Evolutionary conservation across 2,329 filamentous ascomycete species (phyloP).

Genomic region (Pseudogymnoascus sp.): DNA sequence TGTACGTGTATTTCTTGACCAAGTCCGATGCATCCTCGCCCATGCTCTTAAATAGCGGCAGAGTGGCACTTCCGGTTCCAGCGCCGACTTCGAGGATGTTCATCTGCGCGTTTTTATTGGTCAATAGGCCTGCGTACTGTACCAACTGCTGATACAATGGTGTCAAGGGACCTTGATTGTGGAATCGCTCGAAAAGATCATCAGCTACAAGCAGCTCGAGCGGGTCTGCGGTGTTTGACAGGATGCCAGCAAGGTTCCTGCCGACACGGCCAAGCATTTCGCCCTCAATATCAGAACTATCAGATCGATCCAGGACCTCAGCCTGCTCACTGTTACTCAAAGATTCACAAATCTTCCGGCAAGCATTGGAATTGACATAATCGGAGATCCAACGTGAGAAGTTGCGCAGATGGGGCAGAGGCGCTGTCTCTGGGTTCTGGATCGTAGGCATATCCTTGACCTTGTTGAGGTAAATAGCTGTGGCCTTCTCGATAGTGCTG

Average conservation of each 20-base stretch:
- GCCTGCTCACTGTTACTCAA: not conserved
- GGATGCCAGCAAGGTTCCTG: slow-evolving; percentile 11
- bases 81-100: slow-evolving; percentile 19
- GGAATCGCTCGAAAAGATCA: slow-evolving; percentile 15
- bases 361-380: not conserved
- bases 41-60: slow-evolving; percentile 13
- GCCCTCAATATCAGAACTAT: slow-evolving; percentile 17
- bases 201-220: slow-evolving; percentile 15
- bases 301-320: not conserved
- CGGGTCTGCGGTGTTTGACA: slow-evolving; percentile 13
- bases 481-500: not conserved
- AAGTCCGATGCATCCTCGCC: slow-evolving; percentile 2
- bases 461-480: not conserved
- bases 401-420: not conserved
- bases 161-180: slow-evolving; percentile 6
- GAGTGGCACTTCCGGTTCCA: slow-evolving; percentile 20
- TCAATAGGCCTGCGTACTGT: slow-evolving; percentile 13
- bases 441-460: not conserved
- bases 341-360: not conserved
- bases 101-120: slow-evolving; percentile 14
- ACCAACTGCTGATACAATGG: slow-evolving; percentile 7
- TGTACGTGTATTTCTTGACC: slow-evolving; percentile 20
- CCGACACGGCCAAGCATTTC: slow-evolving; percentile 28
- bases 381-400: not conserved
- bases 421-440: not conserved